These are phyloP conservation scores for Labyrinthula sp. DNA, from an alignment of 352 stramenopile genomes.

Conservation along the genomic window DNA sequence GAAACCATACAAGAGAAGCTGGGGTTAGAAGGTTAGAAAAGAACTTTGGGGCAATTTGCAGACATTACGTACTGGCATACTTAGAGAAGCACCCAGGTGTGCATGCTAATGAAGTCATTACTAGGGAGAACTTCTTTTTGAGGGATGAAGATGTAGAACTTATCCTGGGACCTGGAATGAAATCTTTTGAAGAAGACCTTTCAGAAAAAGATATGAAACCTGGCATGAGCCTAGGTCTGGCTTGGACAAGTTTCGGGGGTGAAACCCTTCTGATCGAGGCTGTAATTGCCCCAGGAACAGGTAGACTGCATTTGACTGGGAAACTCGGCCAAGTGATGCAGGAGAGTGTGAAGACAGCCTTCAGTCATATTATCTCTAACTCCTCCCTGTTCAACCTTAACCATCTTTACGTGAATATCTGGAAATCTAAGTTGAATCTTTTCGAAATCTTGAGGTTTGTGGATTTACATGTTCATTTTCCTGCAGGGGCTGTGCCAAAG, in stretches of 20 bases:
- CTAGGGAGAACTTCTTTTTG: too few species aligned
- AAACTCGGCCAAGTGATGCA: conserved; percentile 16
- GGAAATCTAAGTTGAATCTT: conserved; percentile 9
- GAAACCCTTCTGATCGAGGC: conserved; percentile 30
- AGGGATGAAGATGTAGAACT: too few species aligned
- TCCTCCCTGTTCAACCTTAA: conserved; percentile 11
- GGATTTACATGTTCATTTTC: conserved; percentile 61
- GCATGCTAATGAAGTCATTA: too few species aligned
- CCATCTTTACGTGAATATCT: neutral
- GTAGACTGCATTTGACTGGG: conserved; percentile 18
- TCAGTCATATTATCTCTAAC: conserved; percentile 22
- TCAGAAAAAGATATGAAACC: too few species aligned
- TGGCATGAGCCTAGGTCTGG: conserved; percentile 30
- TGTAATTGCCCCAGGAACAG: conserved; percentile 9
- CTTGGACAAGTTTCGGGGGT: conserved; percentile 19
- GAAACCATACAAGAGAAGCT: conserved; percentile 56
- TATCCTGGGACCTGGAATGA: too few species aligned
- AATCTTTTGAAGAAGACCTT: too few species aligned
- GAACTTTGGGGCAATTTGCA: conserved; percentile 49
- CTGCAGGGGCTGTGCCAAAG: conserved; percentile 60
- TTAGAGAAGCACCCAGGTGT: too few species aligned
- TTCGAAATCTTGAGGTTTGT: conserved; percentile 13
- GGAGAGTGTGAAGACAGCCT: conserved; percentile 12
- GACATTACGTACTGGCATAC: conserved; percentile 46
- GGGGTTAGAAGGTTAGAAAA: conserved; percentile 56